phyloP scores from a whole-genome alignment of 169 alveolate species.

The Theileria equi region DNA sequence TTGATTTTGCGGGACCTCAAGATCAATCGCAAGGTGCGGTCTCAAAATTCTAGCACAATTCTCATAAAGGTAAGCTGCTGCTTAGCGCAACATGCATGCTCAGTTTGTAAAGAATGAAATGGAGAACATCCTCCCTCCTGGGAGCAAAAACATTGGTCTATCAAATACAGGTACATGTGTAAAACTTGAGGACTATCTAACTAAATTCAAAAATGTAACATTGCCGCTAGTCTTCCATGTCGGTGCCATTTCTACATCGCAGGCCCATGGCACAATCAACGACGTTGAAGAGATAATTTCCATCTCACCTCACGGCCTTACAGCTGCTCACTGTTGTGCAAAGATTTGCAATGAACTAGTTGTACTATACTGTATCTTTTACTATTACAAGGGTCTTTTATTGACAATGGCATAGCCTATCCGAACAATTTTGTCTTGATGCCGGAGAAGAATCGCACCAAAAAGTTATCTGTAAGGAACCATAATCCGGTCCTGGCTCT shows the following conservation, averaged over 20 bases:
- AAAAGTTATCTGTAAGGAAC: too few species aligned
- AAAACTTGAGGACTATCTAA: constrained; percentile 65
- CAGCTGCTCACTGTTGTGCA: constrained; percentile 86
- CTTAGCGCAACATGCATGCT: not conserved
- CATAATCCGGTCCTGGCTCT: too few species aligned
- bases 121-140: constrained; percentile 75
- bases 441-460: too few species aligned
- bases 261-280: constrained; percentile 72
- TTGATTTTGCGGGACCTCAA: constrained; percentile 76
- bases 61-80: constrained; percentile 50
- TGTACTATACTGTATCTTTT: constrained; percentile 50
- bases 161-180: constrained; percentile 75
- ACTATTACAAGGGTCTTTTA: too few species aligned
- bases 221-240: constrained; percentile 77
- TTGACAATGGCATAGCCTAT: too few species aligned
- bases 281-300: constrained; percentile 75
- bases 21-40: constrained; percentile 76
- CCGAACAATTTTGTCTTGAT: too few species aligned
- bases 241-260: constrained; percentile 85
- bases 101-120: constrained; percentile 79
- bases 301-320: constrained; percentile 79
- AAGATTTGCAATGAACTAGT: constrained; percentile 79
- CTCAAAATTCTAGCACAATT: constrained; percentile 72
- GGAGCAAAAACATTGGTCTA: constrained; percentile 78
- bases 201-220: constrained; percentile 57